Evolutionary conservation across 345 rosid species (phyloP), one percentile per base, ranked within the genome.

Genomic region (Atalantia buxifolia): DNA sequence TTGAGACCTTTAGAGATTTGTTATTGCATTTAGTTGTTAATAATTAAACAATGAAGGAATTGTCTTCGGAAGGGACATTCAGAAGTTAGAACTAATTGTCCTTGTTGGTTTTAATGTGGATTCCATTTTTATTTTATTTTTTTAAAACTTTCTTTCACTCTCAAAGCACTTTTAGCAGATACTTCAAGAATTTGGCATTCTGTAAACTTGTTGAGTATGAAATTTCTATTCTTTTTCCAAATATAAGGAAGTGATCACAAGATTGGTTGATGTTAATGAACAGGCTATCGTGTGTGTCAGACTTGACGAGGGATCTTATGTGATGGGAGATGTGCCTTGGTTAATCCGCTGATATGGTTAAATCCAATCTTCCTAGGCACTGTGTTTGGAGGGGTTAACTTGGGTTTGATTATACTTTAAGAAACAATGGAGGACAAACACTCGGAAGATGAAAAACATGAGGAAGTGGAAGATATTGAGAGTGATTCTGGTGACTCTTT

Each of bases 401-500:
- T 61, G 42, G 9, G 14, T 31, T 71, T 67, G 60, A 69, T 78
- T 60, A 27, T 16, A 30, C 64, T 74, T 77, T 68, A 74, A 33
- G 69, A 57, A 64, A 24, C 79, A 57, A 88, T 90, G 89, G 91
- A 88, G 78, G 89, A 77, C 33, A 88, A 86, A 22, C 70, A 63
- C 0, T 42, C 2, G 27, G 70, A 66, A 35, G 91, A 90, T 79
- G 89, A 78, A 27, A 88, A 86, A 53, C 81, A 66, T 0, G 79
- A 80, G 33, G 84, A 83, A 78, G 83, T 73, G 80, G 88, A 89
- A 78, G 90, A 85, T 79, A 40, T 75, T 28, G 89, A 76, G 67
- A 80, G 84, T 72, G 79, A 65, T 74, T 89, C 91, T 71, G 80
- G 85, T 36, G 91, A 88, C 84, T 90, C 98, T 78, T 87, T 86